Base-by-base conservation (phyloP, 169 alveolate species). In the Plasmodium vivax region DNA sequence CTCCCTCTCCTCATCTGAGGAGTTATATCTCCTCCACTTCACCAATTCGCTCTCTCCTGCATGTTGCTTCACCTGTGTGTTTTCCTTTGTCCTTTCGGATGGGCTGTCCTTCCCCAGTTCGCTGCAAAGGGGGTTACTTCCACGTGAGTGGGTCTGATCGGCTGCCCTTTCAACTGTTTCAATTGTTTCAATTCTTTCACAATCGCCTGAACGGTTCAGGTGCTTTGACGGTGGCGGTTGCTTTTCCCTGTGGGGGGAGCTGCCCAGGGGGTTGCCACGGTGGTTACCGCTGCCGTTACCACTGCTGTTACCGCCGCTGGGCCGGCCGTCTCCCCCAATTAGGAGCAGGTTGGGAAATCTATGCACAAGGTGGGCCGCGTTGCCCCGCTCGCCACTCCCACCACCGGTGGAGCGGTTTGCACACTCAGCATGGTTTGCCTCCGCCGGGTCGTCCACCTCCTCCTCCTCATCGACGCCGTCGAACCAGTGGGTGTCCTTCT, bases 401-500 rank as follows among this genome's bases (percentile, higher is more conserved):
- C 23, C 2, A 19, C n/a, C n/a, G n/a, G n/a, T n/a, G n/a, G n/a
- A n/a, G n/a, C n/a, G n/a, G n/a, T n/a, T n/a, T n/a, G n/a, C n/a
- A n/a, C n/a, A n/a, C n/a, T n/a, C n/a, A n/a, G n/a, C n/a, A n/a
- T n/a, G n/a, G n/a, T n/a, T n/a, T n/a, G n/a, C n/a, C n/a, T n/a
- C n/a, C n/a, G n/a, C n/a, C n/a, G n/a, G n/a, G n/a, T 75, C 93
- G 27, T 74, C 34, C 19, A 6, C 84, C 0, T 74, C 85, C 3
- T 68, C 77, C 19, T 43, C 77, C 0, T 74, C 16, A 47, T 85
- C 93, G 27, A 47, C 62, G 62, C 75, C 72, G 34, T 85, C 93
- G 43, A 74, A 85, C 93, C 93, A 85, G 27, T 85, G 77, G 1
- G 68, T 47, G 23, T 85, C 85, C 4, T 34, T 47, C 54, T 85